phyloP scores from a whole-genome alignment of 2,329 filamentous ascomycete species.

The Alternaria burnsii region DNA sequence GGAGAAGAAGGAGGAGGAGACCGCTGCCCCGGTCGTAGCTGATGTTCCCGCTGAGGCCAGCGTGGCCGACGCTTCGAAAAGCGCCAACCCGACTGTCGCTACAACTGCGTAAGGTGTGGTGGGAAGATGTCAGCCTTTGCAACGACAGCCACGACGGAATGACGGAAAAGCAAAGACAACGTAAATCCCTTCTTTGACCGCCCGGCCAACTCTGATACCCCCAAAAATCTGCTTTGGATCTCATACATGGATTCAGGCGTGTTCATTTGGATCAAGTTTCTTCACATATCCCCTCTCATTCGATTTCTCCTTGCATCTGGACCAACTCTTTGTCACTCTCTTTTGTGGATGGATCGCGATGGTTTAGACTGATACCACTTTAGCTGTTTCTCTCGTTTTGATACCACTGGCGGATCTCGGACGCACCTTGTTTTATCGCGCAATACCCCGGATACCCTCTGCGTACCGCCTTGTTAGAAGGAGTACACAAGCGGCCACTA shows the following conservation, averaged over 20 bases:
- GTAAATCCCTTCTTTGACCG: constrained; percentile 52
- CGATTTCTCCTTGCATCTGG: constrained; percentile 33
- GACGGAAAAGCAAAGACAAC: constrained; percentile 54
- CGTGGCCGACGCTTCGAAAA: constrained; percentile 53
- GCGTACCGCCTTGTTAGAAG: constrained; percentile 51
- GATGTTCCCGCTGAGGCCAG: constrained; percentile 50
- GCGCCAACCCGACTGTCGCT: constrained; percentile 48
- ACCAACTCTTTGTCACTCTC: constrained; percentile 41
- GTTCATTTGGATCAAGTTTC: constrained; percentile 44
- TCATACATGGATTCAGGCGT: constrained; percentile 32
- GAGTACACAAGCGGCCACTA: constrained; percentile 53
- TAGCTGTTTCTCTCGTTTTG: constrained; percentile 51
- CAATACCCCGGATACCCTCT: constrained; percentile 55
- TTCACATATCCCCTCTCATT: constrained; percentile 42
- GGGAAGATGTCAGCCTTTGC: constrained; percentile 49
- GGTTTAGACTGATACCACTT: constrained; percentile 57
- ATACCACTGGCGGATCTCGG: constrained; percentile 42
- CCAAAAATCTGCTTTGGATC: constrained; percentile 38
- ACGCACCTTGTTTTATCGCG: constrained; percentile 45
- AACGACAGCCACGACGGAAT: constrained; percentile 54
- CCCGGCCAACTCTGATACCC: constrained; percentile 47
- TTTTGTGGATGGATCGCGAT: constrained; percentile 38
- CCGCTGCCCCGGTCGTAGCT: constrained; percentile 30
- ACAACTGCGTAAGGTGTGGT: constrained; percentile 55
- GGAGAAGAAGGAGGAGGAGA: constrained; percentile 43